phyloP scores from a whole-genome alignment of 2,329 filamentous ascomycete species.

The Colletotrichum musae region DNA sequence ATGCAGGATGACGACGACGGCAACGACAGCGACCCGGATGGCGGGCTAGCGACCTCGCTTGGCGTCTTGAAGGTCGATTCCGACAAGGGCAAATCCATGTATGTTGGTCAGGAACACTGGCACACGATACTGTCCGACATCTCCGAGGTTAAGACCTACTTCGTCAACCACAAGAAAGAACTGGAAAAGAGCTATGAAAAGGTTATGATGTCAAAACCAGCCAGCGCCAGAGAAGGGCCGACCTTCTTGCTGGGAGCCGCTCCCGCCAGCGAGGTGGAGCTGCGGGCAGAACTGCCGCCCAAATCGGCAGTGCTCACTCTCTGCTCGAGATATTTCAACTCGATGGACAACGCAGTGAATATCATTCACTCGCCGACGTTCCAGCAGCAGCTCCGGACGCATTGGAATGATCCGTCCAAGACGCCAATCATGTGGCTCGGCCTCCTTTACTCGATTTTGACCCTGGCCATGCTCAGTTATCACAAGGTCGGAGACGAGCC shows the following conservation, averaged over 20 bases:
- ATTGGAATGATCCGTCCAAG: constrained; percentile 81
- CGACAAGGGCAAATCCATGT: constrained; percentile 84
- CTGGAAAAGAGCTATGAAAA: constrained; percentile 85
- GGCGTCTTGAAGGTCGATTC: constrained; percentile 87
- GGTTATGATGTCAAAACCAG: constrained; percentile 78
- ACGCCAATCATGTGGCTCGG: constrained; percentile 85
- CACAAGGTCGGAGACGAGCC: constrained; percentile 85
- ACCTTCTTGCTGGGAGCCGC: constrained; percentile 85
- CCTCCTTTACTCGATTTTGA: constrained; percentile 82
- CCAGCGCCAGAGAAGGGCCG: constrained; percentile 73
- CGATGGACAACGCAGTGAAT: constrained; percentile 77
- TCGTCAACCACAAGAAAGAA: constrained; percentile 87
- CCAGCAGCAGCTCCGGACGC: constrained; percentile 75
- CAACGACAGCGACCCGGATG: constrained; percentile 79
- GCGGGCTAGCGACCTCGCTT: constrained; percentile 78
- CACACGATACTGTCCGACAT: constrained; percentile 85
- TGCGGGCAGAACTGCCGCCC: constrained; percentile 84
- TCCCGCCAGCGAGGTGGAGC: constrained; percentile 80
- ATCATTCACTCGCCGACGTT: constrained; percentile 90
- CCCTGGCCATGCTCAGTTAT: constrained; percentile 84
- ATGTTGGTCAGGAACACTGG: constrained; percentile 89
- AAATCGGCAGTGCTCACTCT: constrained; percentile 88
- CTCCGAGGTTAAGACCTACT: constrained; percentile 94
- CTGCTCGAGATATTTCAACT: constrained; percentile 92
- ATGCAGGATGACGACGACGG: constrained; percentile 67